phyloP scores from a whole-genome alignment of 805 yeast genomes.

The Candida nanaspora region DNA sequence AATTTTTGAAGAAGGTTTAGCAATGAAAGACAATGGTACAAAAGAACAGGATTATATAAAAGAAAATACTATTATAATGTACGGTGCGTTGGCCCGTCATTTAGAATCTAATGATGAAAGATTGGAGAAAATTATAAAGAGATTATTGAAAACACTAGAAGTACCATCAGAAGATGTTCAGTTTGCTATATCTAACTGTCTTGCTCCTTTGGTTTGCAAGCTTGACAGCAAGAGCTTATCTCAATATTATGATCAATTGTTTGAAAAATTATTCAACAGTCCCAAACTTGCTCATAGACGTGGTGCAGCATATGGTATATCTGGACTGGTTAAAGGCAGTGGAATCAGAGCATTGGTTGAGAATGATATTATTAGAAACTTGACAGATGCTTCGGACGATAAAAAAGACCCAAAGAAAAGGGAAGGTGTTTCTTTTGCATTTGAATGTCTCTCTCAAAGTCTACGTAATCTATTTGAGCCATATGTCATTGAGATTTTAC shows the following conservation, averaged over 20 bases:
- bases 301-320: slow-evolving; percentile 95
- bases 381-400: slow-evolving; percentile 83
- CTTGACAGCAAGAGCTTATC: slow-evolving; percentile 41
- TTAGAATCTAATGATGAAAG: slow-evolving; percentile 60
- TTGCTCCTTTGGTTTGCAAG: slow-evolving; percentile 71
- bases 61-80: slow-evolving; percentile 77
- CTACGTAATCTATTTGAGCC: slow-evolving; percentile 85
- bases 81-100: slow-evolving; percentile 89
- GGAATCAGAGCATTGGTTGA: slow-evolving; percentile 76
- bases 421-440: slow-evolving; percentile 82
- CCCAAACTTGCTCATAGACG: slow-evolving; percentile 49
- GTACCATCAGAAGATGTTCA: slow-evolving; percentile 91
- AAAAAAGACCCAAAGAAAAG: slow-evolving; percentile 66
- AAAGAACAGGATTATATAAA: slow-evolving; percentile 54
- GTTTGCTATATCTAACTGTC: slow-evolving; percentile 75
- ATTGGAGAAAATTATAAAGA: slow-evolving; percentile 54
- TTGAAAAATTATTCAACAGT: slow-evolving; percentile 52
- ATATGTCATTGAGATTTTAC: slow-evolving; percentile 82
- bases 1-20: slow-evolving; percentile 66
- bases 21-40: slow-evolving; percentile 39
- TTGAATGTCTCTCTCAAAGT: slow-evolving; percentile 75
- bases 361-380: slow-evolving; percentile 65
- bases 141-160: slow-evolving; percentile 66
- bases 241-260: slow-evolving; percentile 48
- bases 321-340: slow-evolving; percentile 87